These are phyloP conservation scores for Parathielavia appendiculata DNA, from an alignment of 495 filamentous ascomycete species.

Conservation along the genomic window DNA sequence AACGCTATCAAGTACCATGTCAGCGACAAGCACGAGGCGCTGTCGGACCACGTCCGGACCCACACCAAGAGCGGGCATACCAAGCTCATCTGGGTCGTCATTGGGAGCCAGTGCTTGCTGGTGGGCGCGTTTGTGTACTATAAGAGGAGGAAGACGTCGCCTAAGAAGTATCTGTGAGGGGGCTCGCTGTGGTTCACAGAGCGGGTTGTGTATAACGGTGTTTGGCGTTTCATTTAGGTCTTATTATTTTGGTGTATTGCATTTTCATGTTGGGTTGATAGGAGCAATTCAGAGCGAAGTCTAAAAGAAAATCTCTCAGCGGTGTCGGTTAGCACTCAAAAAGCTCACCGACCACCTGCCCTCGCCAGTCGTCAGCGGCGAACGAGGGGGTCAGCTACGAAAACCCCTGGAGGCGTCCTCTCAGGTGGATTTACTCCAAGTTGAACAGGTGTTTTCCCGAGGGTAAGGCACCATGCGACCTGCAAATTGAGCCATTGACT, in stretches of 20 bases:
- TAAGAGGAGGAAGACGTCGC: constrained; percentile 70
- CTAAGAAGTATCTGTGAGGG: constrained; percentile 84
- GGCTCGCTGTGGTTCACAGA: constrained; percentile 9
- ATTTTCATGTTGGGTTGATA: constrained; percentile 1
- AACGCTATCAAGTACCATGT: constrained; percentile 67
- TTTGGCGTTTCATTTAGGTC: background rate
- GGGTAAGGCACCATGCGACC: too few relatives aligned
- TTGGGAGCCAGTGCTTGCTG: constrained; percentile 70
- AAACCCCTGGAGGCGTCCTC: too few relatives aligned
- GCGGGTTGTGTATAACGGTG: constrained; percentile 8
- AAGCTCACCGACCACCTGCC: too few relatives aligned
- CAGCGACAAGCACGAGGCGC: constrained; percentile 61
- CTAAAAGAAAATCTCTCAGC: background rate
- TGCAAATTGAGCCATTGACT: too few relatives aligned
- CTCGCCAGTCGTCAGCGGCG: too few relatives aligned
- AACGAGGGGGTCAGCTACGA: too few relatives aligned
- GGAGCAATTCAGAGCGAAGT: background rate
- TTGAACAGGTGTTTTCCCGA: too few relatives aligned
- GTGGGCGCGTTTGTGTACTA: constrained; percentile 69
- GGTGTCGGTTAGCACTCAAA: background rate
- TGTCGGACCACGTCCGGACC: constrained; percentile 54
- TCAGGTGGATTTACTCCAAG: too few relatives aligned
- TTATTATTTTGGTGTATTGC: background rate
- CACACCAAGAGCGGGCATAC: constrained; percentile 61
- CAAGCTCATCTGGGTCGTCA: constrained; percentile 65